phyloP scores from a whole-genome alignment of 2,329 filamentous ascomycete genomes.

The Talaromyces rugulosus region DNA sequence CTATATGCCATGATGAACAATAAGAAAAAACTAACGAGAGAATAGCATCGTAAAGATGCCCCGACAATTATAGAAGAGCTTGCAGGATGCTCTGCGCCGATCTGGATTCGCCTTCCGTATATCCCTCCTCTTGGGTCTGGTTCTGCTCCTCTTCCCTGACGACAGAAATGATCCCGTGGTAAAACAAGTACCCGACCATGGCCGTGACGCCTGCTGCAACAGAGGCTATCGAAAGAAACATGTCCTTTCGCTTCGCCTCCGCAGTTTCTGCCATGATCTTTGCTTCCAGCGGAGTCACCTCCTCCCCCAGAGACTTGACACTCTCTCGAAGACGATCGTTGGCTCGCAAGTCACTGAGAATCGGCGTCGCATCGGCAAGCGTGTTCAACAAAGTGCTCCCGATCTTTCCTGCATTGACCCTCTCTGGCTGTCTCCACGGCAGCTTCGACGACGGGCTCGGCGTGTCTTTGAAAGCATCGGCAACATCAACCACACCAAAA shows the following conservation, averaged over 20 bases:
- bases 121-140: background rate
- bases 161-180: conserved; percentile 23
- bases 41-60: background rate
- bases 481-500: conserved; percentile 31
- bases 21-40: background rate
- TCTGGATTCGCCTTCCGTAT: background rate
- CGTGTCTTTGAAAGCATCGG: conserved; percentile 18
- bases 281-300: conserved; percentile 15
- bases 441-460: conserved; percentile 14
- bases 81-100: conserved; percentile 7
- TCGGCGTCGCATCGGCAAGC: conserved; percentile 33
- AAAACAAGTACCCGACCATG: conserved; percentile 34
- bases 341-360: conserved; percentile 32
- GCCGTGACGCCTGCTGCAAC: conserved; percentile 31
- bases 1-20: conserved; percentile 1
- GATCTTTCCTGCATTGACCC: conserved; percentile 27
- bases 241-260: conserved; percentile 27
- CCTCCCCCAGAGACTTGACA: conserved; percentile 17
- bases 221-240: conserved; percentile 32
- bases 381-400: conserved; percentile 32
- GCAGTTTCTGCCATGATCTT: conserved; percentile 25
- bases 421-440: conserved; percentile 34
- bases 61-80: background rate
- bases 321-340: conserved; percentile 34
- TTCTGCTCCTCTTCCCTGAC: conserved; percentile 2